Percentiles rank a stretch among this genome's conserved stretches.
phyloP scores from a whole-genome alignment of 2,329 filamentous ascomycete species.

The Ascosphaera apis region DNA sequence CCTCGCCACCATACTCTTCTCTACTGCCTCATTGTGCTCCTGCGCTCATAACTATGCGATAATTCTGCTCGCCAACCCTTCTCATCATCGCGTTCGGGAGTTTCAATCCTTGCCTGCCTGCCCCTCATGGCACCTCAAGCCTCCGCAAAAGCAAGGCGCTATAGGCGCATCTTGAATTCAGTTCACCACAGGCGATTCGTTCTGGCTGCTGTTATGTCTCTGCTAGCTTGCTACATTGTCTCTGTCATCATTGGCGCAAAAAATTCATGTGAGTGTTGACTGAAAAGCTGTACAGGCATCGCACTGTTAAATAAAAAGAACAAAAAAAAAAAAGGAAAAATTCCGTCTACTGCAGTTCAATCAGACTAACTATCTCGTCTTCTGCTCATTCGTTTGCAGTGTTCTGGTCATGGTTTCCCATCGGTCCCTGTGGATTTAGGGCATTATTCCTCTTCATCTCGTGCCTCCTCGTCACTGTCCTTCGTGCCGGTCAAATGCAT shows the following conservation, averaged over 20 bases:
- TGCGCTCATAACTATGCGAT: too few relatives aligned
- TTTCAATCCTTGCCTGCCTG: constrained; percentile 1
- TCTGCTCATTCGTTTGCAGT: constrained; percentile 24
- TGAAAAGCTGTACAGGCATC: constrained; percentile 1
- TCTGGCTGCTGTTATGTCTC: constrained; percentile 45
- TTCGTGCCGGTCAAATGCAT: constrained; percentile 69
- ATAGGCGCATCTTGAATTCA: constrained; percentile 80
- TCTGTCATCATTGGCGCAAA: constrained; percentile 47
- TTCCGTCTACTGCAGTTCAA: too few relatives aligned
- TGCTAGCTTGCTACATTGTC: constrained; percentile 50
- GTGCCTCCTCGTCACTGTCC: constrained; percentile 54
- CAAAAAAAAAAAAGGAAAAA: too few relatives aligned
- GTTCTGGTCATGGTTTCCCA: constrained; percentile 68
- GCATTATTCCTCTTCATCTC: constrained; percentile 53
- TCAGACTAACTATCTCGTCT: constrained; percentile 3
- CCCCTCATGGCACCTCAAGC: constrained; percentile 12
- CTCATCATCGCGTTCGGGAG: too few relatives aligned
- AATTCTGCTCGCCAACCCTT: too few relatives aligned
- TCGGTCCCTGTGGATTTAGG: constrained; percentile 53
- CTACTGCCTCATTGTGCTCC: too few relatives aligned
- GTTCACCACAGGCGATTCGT: constrained; percentile 71
- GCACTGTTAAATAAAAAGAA: too few relatives aligned
- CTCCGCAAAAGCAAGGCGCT: constrained; percentile 23
- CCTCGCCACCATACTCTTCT: too few relatives aligned
- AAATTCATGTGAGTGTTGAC: constrained; percentile 35